A percentile compares a stretch with the other conserved stretches of the same genome.
These are phyloP conservation scores for Filobasidium uniguttulatum DNA, from an alignment of 1,284 basidiomycete species.

Conservation along the genomic window DNA sequence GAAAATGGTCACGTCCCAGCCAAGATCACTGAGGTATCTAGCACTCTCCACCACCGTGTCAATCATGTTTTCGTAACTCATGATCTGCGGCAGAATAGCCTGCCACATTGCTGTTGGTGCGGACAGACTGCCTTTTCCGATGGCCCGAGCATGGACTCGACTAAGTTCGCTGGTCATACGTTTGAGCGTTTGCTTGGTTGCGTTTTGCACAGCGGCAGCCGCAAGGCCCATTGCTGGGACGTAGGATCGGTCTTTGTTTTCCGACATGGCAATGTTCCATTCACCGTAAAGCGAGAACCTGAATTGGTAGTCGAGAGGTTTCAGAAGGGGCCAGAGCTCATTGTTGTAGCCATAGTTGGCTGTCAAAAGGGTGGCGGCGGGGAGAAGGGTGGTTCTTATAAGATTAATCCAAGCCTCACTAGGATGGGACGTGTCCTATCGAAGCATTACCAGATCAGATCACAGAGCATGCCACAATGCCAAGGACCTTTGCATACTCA, in stretches of 20 bases:
- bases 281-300: conserved; percentile 90
- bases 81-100: conserved; percentile 82
- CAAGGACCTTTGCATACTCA: no score
- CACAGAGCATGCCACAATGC: no score
- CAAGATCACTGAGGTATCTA: conserved; percentile 77
- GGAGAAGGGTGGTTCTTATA: conserved; percentile 66
- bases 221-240: conserved; percentile 23
- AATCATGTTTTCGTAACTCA: conserved; percentile 92
- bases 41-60: conserved; percentile 80
- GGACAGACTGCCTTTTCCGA: conserved; percentile 88
- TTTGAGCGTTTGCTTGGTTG: conserved; percentile 36
- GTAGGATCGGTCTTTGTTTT: conserved; percentile 20
- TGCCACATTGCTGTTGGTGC: conserved; percentile 87
- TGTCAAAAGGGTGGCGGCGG: conserved; percentile 69
- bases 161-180: conserved; percentile 32
- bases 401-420: conserved; percentile 60
- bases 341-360: conserved; percentile 73
- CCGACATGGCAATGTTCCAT: conserved; percentile 62
- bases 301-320: conserved; percentile 57
- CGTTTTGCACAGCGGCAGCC: conserved; percentile 33
- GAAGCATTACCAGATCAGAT: no score
- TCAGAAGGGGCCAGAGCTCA: conserved; percentile 75
- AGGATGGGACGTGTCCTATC: no score
- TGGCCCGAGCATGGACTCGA: conserved; percentile 49
- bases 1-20: conserved; percentile 85